These are phyloP conservation scores for Cladosporium sp. DNA, from an alignment of 2,329 filamentous ascomycete species.

Conservation along the genomic window DNA sequence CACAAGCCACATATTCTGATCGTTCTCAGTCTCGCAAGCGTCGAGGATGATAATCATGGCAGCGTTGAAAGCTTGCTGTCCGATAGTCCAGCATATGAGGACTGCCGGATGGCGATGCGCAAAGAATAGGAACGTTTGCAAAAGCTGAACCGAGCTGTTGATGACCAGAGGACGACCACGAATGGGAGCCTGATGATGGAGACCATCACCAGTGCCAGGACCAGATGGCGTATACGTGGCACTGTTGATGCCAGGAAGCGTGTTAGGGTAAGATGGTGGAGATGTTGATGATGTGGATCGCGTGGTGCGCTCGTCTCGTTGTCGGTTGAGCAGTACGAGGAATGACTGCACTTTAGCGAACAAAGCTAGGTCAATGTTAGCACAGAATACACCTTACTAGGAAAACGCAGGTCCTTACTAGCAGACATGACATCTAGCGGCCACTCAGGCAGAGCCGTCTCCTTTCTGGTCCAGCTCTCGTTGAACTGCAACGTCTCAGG, in stretches of 20 bases:
- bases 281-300: constrained; percentile 24
- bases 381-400: neutral
- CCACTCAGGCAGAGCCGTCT: constrained; percentile 48
- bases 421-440: constrained; percentile 50
- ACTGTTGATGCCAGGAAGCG: constrained; percentile 7
- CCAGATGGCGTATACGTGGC: constrained; percentile 1
- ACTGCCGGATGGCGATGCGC: constrained; percentile 46
- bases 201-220: constrained; percentile 24
- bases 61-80: constrained; percentile 54
- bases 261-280: constrained; percentile 1
- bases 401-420: constrained; percentile 36
- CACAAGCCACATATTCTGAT: constrained; percentile 42
- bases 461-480: constrained; percentile 45
- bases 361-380: constrained; percentile 39
- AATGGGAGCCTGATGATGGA: constrained; percentile 32
- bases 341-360: constrained; percentile 53
- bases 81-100: constrained; percentile 52
- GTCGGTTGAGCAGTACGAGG: constrained; percentile 52
- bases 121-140: constrained; percentile 52
- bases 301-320: constrained; percentile 42
- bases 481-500: constrained; percentile 51
- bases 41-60: constrained; percentile 53
- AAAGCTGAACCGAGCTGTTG: constrained; percentile 44
- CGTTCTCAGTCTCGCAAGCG: constrained; percentile 46
- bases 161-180: constrained; percentile 47